Evolutionary conservation across 2,329 filamentous ascomycete species (phyloP).

Genomic region (Colletotrichum camelliae): DNA sequence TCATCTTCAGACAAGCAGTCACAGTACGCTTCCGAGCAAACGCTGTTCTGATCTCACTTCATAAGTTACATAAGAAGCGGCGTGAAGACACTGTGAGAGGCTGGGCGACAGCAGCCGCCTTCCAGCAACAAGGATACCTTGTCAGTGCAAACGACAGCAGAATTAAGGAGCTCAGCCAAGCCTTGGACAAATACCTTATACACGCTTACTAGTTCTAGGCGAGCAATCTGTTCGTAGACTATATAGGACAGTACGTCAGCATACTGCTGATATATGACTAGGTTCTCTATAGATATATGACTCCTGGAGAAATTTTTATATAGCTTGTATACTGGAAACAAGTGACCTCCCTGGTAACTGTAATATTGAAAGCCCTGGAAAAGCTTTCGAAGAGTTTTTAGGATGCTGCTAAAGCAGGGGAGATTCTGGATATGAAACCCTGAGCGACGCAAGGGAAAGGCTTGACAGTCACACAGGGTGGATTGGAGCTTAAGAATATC

Average conservation of each 20-base stretch:
- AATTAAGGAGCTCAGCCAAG: not conserved
- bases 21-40: not conserved
- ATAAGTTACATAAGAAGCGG: not conserved
- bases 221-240: not conserved
- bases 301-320: not conserved
- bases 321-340: not conserved
- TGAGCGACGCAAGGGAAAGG: not conserved
- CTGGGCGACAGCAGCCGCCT: not conserved
- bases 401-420: not conserved
- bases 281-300: not conserved
- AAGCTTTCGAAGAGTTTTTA: not conserved
- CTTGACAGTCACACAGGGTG: not conserved
- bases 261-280: not conserved
- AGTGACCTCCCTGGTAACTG: not conserved
- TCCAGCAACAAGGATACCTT: not conserved
- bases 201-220: too few relatives aligned
- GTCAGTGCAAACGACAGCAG: not conserved
- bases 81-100: not conserved
- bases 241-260: not conserved
- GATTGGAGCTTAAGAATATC: not conserved
- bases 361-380: not conserved
- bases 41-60: not conserved
- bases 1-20: not conserved
- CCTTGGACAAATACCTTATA: not conserved
- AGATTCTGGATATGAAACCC: not conserved